phyloP scores from a whole-genome alignment of 768 basidiomycete genomes.

The Exidia glandulosa region DNA sequence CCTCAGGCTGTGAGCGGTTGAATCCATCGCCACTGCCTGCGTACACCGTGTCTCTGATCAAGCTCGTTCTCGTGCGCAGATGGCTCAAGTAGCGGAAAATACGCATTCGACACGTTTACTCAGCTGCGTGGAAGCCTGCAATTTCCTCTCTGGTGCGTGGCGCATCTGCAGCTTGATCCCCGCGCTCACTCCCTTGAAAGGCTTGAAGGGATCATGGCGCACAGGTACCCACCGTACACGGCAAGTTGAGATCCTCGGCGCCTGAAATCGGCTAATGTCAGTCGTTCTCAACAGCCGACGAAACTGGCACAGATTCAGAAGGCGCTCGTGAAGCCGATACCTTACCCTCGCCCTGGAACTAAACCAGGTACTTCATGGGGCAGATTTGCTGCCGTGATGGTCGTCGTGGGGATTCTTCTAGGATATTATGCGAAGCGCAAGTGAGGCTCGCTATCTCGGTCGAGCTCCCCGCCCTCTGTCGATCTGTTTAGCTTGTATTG shows the following conservation, averaged over 20 bases:
- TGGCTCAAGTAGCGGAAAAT: constrained; percentile 64
- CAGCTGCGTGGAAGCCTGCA: constrained; percentile 45
- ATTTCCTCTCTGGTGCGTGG: constrained; percentile 19
- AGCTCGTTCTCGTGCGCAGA: constrained; percentile 23
- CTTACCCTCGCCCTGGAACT: no score
- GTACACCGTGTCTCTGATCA: background rate
- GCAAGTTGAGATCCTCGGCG: background rate
- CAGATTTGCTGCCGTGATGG: no score
- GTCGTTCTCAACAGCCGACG: background rate
- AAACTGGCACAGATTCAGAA: no score
- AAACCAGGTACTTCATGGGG: no score
- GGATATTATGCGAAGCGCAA: no score
- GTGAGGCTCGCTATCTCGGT: no score
- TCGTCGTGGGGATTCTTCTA: no score
- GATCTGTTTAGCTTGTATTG: no score
- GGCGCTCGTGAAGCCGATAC: no score
- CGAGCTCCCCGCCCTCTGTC: no score
- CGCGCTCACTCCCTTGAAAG: constrained; percentile 8
- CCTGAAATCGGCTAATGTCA: background rate
- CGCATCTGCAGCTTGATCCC: background rate
- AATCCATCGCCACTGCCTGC: no score
- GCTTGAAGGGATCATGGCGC: constrained; percentile 22
- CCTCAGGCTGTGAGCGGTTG: constrained; percentile 53
- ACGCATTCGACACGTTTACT: constrained; percentile 67
- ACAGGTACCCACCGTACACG: constrained; percentile 29